Percentiles rank a stretch among this genome's conserved stretches.
Conservation (phyloP, 1,139 yeast species). For the Saccharomycopsis hybrid region DNA sequence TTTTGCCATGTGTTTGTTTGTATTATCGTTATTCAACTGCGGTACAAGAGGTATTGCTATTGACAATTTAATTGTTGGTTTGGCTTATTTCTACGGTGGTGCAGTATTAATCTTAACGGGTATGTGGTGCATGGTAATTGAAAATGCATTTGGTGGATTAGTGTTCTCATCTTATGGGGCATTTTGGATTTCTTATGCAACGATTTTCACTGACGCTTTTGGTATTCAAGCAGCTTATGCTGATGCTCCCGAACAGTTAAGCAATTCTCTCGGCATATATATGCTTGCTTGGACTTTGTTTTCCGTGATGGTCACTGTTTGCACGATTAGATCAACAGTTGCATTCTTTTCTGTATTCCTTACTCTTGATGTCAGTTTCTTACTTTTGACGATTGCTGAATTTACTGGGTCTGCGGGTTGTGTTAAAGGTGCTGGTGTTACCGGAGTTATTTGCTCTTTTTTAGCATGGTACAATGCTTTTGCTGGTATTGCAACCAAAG, state of each 20-base stretch:
- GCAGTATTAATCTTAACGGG: constrained; percentile 63
- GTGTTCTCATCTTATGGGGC: constrained; percentile 82
- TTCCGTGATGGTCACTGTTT: constrained; percentile 57
- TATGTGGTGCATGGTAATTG: constrained; percentile 66
- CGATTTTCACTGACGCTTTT: constrained; percentile 64
- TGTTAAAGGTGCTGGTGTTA: constrained; percentile 69
- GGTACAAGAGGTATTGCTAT: constrained; percentile 51
- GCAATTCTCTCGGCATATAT: constrained; percentile 65
- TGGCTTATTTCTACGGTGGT: constrained; percentile 68
- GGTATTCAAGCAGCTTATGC: constrained; percentile 57
- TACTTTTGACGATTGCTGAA: constrained; percentile 48
- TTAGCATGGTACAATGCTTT: constrained; percentile 86
- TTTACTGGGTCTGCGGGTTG: constrained; percentile 31
- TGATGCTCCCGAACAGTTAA: constrained; percentile 34
- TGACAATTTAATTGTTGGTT: constrained; percentile 48
- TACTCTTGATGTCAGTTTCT: constrained; percentile 56
- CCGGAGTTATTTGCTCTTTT: constrained; percentile 75
- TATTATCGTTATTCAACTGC: constrained; percentile 61
- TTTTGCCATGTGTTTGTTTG: constrained; percentile 80
- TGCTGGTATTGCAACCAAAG: constrained; percentile 76
- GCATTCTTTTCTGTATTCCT: constrained; percentile 67
- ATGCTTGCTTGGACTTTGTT: constrained; percentile 76
- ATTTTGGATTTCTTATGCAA: constrained; percentile 79
- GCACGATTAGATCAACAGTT: constrained; percentile 74
- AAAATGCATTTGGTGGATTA: constrained; percentile 88